Base-by-base conservation (phyloP, 345 rosid genomes). In the Eucalyptus cloeziana region DNA sequence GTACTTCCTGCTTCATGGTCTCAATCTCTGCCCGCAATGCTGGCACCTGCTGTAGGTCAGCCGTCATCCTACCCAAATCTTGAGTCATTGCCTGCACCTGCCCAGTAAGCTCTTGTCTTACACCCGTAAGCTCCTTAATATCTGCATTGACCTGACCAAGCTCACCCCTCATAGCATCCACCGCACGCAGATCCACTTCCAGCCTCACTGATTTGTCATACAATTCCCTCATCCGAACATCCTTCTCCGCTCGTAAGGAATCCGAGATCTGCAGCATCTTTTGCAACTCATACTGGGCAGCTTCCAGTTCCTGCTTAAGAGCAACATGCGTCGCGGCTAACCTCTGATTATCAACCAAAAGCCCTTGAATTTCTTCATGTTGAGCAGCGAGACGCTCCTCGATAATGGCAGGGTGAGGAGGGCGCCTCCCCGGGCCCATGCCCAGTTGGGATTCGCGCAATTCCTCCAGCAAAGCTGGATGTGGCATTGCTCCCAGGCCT, bases 261-360 rank as follows among this genome's bases (percentile, higher is more conserved):
- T 95, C 98, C 17, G 94, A 95, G 89, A 93, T 92, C 52, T 93
- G 97, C 40, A 93, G 87, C 94, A 94, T 96, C 58, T 94, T 92
- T 51, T 96, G 96, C 92, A 96, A 90, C 89, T 96, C 99, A 86
- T 95, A 94, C 92, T 97, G 98, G 4, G 97, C 93, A 64, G 92
- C 97, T 90, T 98, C 99, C 88, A 98, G 58, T 50, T 97, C 99
- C 91, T 98, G 99, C 93, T 98, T 98, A 12, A 98, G 91, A 5
- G 99, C 99, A 52, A 98, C 99, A 83, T 96, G 99, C 15, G 98
- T 98, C 0, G 99, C 99, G 71, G 98, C 99, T 4, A 95, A 91
- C 87, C 96, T 89, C 93, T 97, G 99, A 88, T 97, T 97, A 91
- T 98, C 99, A 40, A 94, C 99, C 71, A 98, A 90, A 12, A 98